Base-by-base conservation (phyloP, 2,329 filamentous ascomycete genomes). In the Colletotrichum sidae region DNA sequence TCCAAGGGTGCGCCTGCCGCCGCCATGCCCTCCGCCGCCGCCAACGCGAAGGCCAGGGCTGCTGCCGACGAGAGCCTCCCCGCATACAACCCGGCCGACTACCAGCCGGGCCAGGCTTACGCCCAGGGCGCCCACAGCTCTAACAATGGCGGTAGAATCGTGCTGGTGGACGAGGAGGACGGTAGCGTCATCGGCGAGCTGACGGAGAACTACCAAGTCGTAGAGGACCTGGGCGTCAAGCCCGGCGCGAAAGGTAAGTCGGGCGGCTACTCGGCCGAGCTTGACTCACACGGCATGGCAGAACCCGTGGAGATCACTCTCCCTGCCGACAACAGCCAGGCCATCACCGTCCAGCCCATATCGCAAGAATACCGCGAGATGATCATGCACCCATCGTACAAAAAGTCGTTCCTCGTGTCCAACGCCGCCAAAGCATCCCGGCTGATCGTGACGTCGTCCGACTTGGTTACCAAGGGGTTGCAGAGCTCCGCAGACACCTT, bases 231-330 rank as follows among this genome's bases (percentile, higher is more conserved):
- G 35, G 85, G 84, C 55, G 84, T 99, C 68, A 88, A 91, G 75
- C 89, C 91, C 13, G 96, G 96, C n/a, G 95, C 92, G 6, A 98
- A 99, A 85, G 92, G 94, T 97, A 99, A 85, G 92, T 94, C 96
- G 82, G 75, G 84, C 73, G 8, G 49, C 33, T n/a, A 49, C 52
- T 52, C 52, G 52, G 62, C 62, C 58, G 62, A 65, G 58, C 62
- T 65, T 65, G 58, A 63, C 62, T 65, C 62, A 65, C 62, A 65
- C 49, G 58, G 58, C 64, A 50, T 57, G 44, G 37, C 51, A 91
- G 92, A 94, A 69, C 92, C 92, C 3, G 92, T 96, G 53, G 91
- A 94, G 74, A 91, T 96, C 69, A 84, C 90, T 2, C 86, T 96
- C 46, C 92, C 91, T 2, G 73, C 83, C 34, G 90, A 92, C 67